Conservation (phyloP, 2,329 filamentous ascomycete genomes). For the Aspergillus pseudoglaucus region DNA sequence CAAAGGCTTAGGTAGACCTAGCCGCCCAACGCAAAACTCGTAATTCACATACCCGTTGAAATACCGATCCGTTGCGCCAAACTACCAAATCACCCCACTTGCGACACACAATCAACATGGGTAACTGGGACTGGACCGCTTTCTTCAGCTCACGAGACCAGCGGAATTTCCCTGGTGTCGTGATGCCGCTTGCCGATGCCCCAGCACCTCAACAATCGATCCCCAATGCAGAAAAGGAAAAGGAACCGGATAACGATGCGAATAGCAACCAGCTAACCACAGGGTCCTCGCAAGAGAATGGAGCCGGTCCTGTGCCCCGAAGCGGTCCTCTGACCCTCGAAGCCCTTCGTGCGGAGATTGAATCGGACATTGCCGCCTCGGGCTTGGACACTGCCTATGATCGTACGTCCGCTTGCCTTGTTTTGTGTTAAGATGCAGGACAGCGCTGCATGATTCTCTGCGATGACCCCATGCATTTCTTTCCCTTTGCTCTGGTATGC, state of each 20-base stretch:
- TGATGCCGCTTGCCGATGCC: constrained; percentile 45
- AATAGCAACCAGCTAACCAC: constrained; percentile 19
- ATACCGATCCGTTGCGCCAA: too few relatives aligned
- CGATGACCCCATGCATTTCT: constrained; percentile 8
- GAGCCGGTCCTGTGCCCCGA: constrained; percentile 24
- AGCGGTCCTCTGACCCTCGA: constrained; percentile 57
- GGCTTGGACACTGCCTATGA: constrained; percentile 67
- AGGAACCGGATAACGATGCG: constrained; percentile 28
- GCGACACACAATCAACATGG: constrained; percentile 16
- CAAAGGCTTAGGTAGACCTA: too few relatives aligned
- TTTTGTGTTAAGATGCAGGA: not conserved
- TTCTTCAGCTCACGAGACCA: constrained; percentile 44
- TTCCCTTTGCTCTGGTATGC: not conserved
- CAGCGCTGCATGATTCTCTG: not conserved
- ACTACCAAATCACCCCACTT: not conserved
- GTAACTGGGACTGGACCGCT: constrained; percentile 38
- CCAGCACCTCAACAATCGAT: constrained; percentile 25
- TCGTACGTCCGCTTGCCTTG: constrained; percentile 53
- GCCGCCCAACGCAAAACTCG: too few relatives aligned
- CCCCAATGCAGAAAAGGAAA: constrained; percentile 9
- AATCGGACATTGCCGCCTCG: constrained; percentile 50
- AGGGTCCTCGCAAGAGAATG: constrained; percentile 32
- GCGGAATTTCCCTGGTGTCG: constrained; percentile 44
- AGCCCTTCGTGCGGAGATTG: constrained; percentile 60
- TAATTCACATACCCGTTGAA: too few relatives aligned